Evolutionary conservation across 805 yeast genomes (phyloP).

Genomic region (Metschnikowia santaceciliae): DNA sequence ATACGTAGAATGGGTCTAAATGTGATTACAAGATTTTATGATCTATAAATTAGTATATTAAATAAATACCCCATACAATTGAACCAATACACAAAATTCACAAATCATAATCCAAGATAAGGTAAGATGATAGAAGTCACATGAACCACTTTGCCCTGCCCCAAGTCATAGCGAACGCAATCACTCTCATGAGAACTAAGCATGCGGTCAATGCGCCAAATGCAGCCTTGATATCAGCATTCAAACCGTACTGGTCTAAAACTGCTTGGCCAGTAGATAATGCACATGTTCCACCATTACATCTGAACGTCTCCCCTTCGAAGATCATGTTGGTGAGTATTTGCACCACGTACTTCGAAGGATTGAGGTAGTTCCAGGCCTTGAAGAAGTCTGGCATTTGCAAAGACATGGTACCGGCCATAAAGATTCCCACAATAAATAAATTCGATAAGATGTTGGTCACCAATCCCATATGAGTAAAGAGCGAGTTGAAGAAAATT

Average conservation of each 20-base stretch:
- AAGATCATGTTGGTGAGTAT: constrained; percentile 59
- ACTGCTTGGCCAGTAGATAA: constrained; percentile 55
- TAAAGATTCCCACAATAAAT: constrained; percentile 67
- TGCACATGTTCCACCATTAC: constrained; percentile 46
- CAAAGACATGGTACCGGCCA: constrained; percentile 83
- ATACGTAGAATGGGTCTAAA: no score
- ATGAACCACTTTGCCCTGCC: constrained; percentile 25
- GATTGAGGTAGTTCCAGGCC: constrained; percentile 74
- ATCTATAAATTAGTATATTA: no score
- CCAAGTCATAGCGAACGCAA: constrained; percentile 28
- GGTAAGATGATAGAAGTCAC: neutral
- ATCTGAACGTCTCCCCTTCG: constrained; percentile 45
- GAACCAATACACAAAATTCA: no score
- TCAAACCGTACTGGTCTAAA: constrained; percentile 46
- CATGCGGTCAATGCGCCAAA: constrained; percentile 39
- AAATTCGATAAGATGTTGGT: constrained; percentile 66
- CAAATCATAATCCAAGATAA: no score
- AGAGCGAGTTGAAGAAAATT: constrained; percentile 68
- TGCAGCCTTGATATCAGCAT: constrained; percentile 31
- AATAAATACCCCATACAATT: no score
- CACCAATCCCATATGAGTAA: constrained; percentile 75
- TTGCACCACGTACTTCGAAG: constrained; percentile 68
- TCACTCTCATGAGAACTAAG: constrained; percentile 37
- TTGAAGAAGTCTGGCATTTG: constrained; percentile 65
- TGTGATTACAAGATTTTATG: no score